Percentiles rank a stretch among this genome's conserved stretches.
Conservation (phyloP, 2,329 filamentous ascomycete genomes). For the Gremmenia infestans region DNA sequence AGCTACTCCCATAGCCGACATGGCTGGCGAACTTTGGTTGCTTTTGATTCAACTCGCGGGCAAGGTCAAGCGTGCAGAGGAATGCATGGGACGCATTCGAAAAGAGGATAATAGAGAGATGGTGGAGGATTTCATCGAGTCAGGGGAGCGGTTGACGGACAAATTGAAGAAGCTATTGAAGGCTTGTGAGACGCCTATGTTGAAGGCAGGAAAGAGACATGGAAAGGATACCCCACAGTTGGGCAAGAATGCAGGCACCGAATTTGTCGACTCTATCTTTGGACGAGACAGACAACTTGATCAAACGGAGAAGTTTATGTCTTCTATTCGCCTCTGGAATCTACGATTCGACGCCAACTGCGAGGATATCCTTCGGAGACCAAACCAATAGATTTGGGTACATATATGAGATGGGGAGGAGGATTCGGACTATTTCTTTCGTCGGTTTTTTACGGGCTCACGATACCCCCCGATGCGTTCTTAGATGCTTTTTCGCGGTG, state of each 20-base stretch:
- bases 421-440: constrained; percentile 14
- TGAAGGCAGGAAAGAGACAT: constrained; percentile 75
- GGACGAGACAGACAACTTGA: constrained; percentile 85
- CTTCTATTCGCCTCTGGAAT: constrained; percentile 79
- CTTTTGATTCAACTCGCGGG: constrained; percentile 88
- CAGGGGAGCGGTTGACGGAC: constrained; percentile 79
- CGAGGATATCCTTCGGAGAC: constrained; percentile 72
- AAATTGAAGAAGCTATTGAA: constrained; percentile 85
- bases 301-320: constrained; percentile 90
- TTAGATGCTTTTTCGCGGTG: constrained; percentile 5
- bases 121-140: constrained; percentile 84
- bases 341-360: constrained; percentile 93
- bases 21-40: constrained; percentile 93
- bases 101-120: constrained; percentile 69
- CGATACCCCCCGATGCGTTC: constrained; percentile 12
- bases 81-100: constrained; percentile 68
- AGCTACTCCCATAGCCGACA: constrained; percentile 76
- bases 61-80: constrained; percentile 88
- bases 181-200: constrained; percentile 91
- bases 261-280: constrained; percentile 96
- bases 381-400: constrained; percentile 30
- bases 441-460: constrained; percentile 11
- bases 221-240: constrained; percentile 65
- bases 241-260: constrained; percentile 85
- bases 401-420: constrained; percentile 9